A percentile compares a stretch with the other conserved stretches of the same genome.
Conservation (phyloP, 2,329 filamentous ascomycete genomes). For the Penicillium sp. region DNA sequence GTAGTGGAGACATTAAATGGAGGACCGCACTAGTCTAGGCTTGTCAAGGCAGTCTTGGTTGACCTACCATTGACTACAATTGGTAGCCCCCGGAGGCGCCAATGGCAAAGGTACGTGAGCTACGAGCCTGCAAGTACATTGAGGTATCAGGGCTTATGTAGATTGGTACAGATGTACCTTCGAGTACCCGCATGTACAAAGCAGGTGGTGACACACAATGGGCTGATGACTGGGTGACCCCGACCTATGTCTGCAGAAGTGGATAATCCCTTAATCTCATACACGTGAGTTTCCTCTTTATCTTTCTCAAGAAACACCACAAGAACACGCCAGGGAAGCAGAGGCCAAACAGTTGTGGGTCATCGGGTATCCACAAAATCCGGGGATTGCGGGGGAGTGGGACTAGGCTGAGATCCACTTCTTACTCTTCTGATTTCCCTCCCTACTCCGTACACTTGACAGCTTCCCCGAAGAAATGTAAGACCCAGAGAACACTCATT, state of each 20-base stretch:
- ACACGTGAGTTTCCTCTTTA: too few relatives aligned
- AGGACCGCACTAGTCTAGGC: conserved; percentile 1
- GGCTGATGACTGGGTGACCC: background rate
- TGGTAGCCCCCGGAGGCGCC: background rate
- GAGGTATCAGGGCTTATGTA: background rate
- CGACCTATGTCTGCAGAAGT: too few relatives aligned
- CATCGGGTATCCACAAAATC: conserved; percentile 2
- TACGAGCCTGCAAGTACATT: background rate
- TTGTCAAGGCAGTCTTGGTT: conserved; percentile 1
- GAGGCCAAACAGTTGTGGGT: too few relatives aligned
- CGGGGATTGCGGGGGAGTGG: conserved; percentile 13
- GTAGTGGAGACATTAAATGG: conserved; percentile 1
- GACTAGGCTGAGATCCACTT: conserved; percentile 7
- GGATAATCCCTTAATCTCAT: too few relatives aligned
- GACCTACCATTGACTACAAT: background rate
- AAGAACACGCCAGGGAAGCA: too few relatives aligned
- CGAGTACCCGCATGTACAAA: conserved; percentile 1
- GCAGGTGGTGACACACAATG: conserved; percentile 12
- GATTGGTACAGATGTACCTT: background rate
- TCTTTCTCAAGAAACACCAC: too few relatives aligned
- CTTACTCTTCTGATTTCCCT: background rate
- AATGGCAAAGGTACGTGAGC: background rate
- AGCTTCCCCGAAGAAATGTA: too few relatives aligned
- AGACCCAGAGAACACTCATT: too few relatives aligned
- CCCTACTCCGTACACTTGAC: too few relatives aligned